Percentiles rank a stretch among this genome's conserved stretches.
phyloP scores from a whole-genome alignment of 2,329 filamentous ascomycete species.

The Cercospora berteroae region DNA sequence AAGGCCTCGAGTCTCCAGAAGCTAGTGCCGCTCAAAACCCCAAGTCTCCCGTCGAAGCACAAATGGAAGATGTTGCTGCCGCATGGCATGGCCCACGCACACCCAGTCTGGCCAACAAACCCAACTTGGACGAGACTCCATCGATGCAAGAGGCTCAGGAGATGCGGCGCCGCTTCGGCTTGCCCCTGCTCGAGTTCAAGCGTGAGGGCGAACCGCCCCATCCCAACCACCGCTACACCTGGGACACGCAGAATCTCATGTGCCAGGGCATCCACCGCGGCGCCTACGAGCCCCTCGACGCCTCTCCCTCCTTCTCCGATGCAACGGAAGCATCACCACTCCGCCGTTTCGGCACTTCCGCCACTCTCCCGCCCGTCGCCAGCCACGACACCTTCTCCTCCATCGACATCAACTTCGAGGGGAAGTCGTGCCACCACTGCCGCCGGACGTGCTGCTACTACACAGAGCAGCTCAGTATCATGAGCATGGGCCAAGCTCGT shows the following conservation, averaged over 20 bases:
- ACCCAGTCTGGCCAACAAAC: constrained; percentile 7
- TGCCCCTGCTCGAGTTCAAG: constrained; percentile 14
- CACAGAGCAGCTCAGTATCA: constrained; percentile 2
- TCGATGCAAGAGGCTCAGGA: constrained; percentile 12
- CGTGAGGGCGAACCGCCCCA: constrained; percentile 11
- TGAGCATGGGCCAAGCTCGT: constrained; percentile 4
- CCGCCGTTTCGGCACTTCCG: constrained; percentile 2
- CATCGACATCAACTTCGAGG: constrained; percentile 13
- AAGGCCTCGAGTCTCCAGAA: constrained; percentile 8
- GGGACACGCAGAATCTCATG: constrained; percentile 20
- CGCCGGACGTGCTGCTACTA: constrained; percentile 16
- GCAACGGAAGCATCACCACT: constrained; percentile 5
- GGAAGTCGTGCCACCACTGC: constrained; percentile 12
- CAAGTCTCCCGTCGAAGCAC: constrained; percentile 8
- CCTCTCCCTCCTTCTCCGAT: constrained; percentile 3
- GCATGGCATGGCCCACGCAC: constrained; percentile 15
- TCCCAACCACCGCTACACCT: constrained; percentile 18
- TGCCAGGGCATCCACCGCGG: constrained; percentile 15
- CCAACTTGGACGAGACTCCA: constrained; percentile 4
- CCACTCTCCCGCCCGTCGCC: background rate
- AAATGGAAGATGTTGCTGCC: constrained; percentile 15
- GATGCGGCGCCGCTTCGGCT: constrained; percentile 14
- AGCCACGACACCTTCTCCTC: constrained; percentile 5
- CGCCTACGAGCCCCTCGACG: constrained; percentile 5
- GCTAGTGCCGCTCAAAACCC: background rate